Evolutionary conservation across 768 basidiomycete species (phyloP).

Genomic region (Hemileccinum impolitum): DNA sequence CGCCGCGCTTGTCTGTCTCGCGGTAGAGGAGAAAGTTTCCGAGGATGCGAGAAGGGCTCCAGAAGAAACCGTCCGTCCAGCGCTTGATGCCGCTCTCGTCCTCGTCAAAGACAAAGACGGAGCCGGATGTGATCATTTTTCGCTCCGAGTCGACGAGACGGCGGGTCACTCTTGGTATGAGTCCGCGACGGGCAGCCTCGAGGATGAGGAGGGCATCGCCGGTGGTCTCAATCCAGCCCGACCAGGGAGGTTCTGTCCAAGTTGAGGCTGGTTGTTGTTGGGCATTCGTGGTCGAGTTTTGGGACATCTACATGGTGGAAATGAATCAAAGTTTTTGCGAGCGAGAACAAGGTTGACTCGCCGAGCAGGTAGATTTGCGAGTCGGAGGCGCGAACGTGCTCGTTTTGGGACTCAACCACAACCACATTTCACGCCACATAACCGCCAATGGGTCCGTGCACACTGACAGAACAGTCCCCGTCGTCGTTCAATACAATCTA

Average conservation of each 20-base stretch:
- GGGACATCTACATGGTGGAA: conserved; percentile 26
- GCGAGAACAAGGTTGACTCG: conserved; percentile 65
- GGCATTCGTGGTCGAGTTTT: conserved; percentile 28
- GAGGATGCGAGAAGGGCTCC: conserved; percentile 90
- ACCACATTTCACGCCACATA: conserved; percentile 34
- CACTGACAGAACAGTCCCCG: neutral
- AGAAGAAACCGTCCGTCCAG: conserved; percentile 97
- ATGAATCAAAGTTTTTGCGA: conserved; percentile 41
- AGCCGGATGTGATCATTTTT: conserved; percentile 89
- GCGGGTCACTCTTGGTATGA: conserved; percentile 89
- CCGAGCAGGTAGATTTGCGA: conserved; percentile 61
- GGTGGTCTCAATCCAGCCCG: conserved; percentile 93
- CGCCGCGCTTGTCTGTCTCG: conserved; percentile 83
- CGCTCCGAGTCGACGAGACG: conserved; percentile 90
- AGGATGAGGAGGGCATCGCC: conserved; percentile 95
- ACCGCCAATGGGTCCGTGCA: conserved; percentile 31
- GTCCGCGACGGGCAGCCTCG: conserved; percentile 85
- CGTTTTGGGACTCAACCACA: conserved; percentile 28
- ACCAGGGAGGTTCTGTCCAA: conserved; percentile 91
- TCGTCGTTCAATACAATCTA: no score
- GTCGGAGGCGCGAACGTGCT: conserved; percentile 46
- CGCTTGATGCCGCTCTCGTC: conserved; percentile 96
- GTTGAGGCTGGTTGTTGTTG: conserved; percentile 40
- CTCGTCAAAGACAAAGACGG: conserved; percentile 97
- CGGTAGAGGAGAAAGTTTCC: conserved; percentile 96